phyloP scores from a whole-genome alignment of 148 eudicot genomes.

The Vaccinium macrocarpon region DNA sequence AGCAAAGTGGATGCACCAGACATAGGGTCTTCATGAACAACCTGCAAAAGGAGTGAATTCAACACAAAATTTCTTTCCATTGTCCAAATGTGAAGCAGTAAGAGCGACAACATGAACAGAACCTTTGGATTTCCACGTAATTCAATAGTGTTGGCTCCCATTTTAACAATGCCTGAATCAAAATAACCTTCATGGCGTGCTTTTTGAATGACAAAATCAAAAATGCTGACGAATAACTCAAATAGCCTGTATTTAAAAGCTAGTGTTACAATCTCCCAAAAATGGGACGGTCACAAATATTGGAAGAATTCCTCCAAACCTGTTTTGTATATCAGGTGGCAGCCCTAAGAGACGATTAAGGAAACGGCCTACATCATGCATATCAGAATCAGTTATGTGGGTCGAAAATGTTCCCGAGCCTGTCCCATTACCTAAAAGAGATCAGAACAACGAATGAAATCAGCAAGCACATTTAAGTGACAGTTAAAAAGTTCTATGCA shows the following conservation, averaged over 20 bases:
- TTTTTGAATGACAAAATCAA: slow-evolving; percentile 68
- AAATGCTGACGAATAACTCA: slow-evolving; percentile 80
- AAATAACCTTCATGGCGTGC: slow-evolving; percentile 89
- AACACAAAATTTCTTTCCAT: neutral
- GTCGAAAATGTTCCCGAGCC: slow-evolving; percentile 70
- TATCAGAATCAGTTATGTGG: slow-evolving; percentile 89
- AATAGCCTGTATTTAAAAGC: slow-evolving; percentile 57
- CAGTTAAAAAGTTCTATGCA: neutral
- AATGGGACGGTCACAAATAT: neutral
- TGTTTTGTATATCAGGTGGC: slow-evolving; percentile 93
- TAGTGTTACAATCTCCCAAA: neutral
- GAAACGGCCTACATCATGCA: slow-evolving; percentile 94
- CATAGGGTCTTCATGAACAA: slow-evolving; percentile 75
- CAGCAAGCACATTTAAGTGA: neutral
- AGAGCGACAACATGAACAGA: slow-evolving; percentile 13
- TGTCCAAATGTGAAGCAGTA: neutral
- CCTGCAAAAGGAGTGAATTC: slow-evolving; percentile 44
- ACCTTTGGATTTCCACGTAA: slow-evolving; percentile 88
- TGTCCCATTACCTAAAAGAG: slow-evolving; percentile 57
- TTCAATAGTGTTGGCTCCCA: slow-evolving; percentile 79
- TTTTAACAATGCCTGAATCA: slow-evolving; percentile 90
- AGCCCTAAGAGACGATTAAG: slow-evolving; percentile 86
- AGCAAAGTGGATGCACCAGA: slow-evolving; percentile 94
- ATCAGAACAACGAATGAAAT: neutral
- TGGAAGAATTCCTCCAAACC: slow-evolving; percentile 34